Conservation (phyloP, 495 filamentous ascomycete genomes). For the Aspergillus mulundensis region DNA sequence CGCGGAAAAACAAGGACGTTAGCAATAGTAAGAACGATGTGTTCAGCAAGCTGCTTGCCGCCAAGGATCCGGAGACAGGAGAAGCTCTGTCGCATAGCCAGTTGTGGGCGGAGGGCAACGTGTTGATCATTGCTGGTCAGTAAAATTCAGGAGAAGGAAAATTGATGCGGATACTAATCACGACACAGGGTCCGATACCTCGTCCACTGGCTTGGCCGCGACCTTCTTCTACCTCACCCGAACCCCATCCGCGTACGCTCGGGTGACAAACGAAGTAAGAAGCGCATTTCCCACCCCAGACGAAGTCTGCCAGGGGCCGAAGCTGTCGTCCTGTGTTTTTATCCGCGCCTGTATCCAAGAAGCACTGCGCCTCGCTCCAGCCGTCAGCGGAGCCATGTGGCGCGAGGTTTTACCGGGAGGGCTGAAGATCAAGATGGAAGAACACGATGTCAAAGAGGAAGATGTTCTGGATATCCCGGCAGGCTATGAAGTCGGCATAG, state of each 20-base stretch:
- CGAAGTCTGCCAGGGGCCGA: constrained; percentile 41
- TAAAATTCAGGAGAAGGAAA: not conserved
- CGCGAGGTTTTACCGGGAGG: constrained; percentile 57
- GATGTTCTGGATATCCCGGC: constrained; percentile 41
- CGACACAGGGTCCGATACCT: constrained; percentile 51
- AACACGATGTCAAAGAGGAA: constrained; percentile 29
- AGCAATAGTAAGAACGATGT: constrained; percentile 47
- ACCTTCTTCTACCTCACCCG: constrained; percentile 65
- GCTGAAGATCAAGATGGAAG: constrained; percentile 33
- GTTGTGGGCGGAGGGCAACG: constrained; percentile 51
- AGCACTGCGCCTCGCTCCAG: constrained; percentile 64
- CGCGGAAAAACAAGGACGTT: not conserved
- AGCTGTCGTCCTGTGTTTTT: constrained; percentile 35
- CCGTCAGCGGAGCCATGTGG: constrained; percentile 52
- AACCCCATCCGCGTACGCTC: constrained; percentile 34
- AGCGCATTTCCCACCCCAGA: constrained; percentile 45
- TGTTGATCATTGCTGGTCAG: constrained; percentile 33
- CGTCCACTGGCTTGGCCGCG: constrained; percentile 57
- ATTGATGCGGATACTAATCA: not conserved
- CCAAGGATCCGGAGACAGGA: constrained; percentile 55
- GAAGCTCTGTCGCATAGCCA: constrained; percentile 52
- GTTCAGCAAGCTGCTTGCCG: constrained; percentile 59
- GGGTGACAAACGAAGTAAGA: constrained; percentile 41
- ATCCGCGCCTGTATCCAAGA: constrained; percentile 61
- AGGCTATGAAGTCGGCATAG: constrained; percentile 50